These are phyloP conservation scores for Fusarium sp. DNA, from an alignment of 2,329 filamentous ascomycete genomes.

Conservation along the genomic window DNA sequence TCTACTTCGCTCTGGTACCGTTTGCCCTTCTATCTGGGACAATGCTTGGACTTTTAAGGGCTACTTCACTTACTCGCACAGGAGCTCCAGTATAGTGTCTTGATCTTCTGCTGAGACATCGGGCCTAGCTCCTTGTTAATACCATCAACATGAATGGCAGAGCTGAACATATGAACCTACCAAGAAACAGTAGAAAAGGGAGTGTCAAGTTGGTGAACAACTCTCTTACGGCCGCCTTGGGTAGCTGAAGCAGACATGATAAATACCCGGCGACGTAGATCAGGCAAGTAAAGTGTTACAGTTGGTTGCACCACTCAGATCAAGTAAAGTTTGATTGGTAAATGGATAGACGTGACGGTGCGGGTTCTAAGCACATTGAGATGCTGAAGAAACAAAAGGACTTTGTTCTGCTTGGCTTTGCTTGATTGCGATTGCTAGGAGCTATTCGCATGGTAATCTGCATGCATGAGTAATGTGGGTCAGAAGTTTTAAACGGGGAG, in stretches of 20 bases:
- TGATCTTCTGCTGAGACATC: slow-evolving; percentile 67
- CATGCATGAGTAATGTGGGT: slow-evolving; percentile 23
- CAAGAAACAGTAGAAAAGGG: slow-evolving; percentile 71
- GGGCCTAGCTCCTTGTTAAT: slow-evolving; percentile 62
- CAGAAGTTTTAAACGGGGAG: slow-evolving; percentile 16
- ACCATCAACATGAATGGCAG: neutral
- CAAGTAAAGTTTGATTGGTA: neutral
- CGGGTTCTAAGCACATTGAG: neutral
- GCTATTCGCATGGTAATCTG: slow-evolving; percentile 25
- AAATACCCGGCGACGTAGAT: neutral
- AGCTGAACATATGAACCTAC: slow-evolving; percentile 52
- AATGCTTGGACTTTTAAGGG: neutral
- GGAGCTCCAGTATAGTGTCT: slow-evolving; percentile 72
- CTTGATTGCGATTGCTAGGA: neutral
- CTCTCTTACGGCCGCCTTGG: slow-evolving; percentile 60
- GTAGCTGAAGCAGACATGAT: slow-evolving; percentile 44
- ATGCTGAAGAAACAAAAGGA: slow-evolving; percentile 11
- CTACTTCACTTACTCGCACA: slow-evolving; percentile 67
- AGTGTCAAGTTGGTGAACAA: slow-evolving; percentile 72
- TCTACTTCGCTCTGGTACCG: neutral
- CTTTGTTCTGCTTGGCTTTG: neutral
- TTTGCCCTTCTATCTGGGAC: neutral
- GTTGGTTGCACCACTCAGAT: neutral
- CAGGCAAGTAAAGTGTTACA: neutral
- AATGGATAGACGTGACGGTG: neutral